Base-by-base conservation (phyloP, 441 rosid genomes). In the Mallotus japonicus region DNA sequence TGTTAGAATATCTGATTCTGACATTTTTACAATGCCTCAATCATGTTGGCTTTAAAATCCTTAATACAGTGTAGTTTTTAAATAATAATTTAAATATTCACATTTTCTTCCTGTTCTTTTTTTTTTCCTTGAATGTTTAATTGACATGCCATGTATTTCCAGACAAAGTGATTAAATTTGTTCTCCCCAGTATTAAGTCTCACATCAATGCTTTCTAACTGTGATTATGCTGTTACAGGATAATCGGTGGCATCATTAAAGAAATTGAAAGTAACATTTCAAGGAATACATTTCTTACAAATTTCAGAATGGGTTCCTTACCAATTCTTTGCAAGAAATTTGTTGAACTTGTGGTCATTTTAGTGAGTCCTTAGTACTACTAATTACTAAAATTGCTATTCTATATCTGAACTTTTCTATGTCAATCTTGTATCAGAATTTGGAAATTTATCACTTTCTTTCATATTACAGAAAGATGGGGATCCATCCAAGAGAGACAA, bases 261-360 rank as follows among this genome's bases (percentile, higher is more conserved):
- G 98, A 96, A 81, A 85, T 96, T 59, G 98, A 92, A 85, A 92
- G 80, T 79, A 88, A 89, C 83, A 93, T 96, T 77, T 85, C 89
- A 63, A 93, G 88, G 91, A 89, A 91, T 77, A 81, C 94, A 6
- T 84, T 91, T 74, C 98, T 93, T 79, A 72, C 90, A 69, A 93
- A 89, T 78, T 91, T 96, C 89, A 90, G 91, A 87, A 96, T 88
- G 98, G 86, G 84, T 72, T 79, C 90, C 75, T 86, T 96, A 73
- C 90, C 98, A 46, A 75, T 84, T 75, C 90, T 96, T 69, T 91
- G 90, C 79, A 65, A 79, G 75, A 93, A 92, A 82, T 85, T 96
- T 80, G 97, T 93, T 70, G 96, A 90, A 86, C 98, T 96, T 65
- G 92, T 96, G 16, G 90, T 79, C 54, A 86, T 96, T 78, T 81